Conservation (phyloP, 2,329 filamentous ascomycete genomes). For the Apiospora kogelbergensis region DNA sequence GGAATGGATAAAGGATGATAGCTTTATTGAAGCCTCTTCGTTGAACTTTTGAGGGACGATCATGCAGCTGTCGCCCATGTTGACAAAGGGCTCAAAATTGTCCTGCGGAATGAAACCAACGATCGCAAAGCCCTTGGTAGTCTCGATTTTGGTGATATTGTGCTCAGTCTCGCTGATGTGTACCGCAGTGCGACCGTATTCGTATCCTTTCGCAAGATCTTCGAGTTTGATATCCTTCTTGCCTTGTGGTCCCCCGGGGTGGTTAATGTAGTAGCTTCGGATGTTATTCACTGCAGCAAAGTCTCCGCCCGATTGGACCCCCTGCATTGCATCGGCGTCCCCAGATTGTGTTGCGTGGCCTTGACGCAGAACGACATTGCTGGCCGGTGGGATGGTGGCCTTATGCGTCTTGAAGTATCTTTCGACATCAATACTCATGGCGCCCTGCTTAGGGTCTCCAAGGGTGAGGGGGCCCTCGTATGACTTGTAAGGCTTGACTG, state of each 20-base stretch:
- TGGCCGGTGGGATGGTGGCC: slow-evolving; percentile 73
- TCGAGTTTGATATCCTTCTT: slow-evolving; percentile 82
- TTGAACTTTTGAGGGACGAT: slow-evolving; percentile 77
- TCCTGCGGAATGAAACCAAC: slow-evolving; percentile 80
- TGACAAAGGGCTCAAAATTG: slow-evolving; percentile 81
- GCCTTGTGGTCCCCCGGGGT: slow-evolving; percentile 71
- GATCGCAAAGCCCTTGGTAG: slow-evolving; percentile 72
- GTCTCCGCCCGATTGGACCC: slow-evolving; percentile 42
- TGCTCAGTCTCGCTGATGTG: slow-evolving; percentile 84
- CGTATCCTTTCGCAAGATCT: slow-evolving; percentile 86
- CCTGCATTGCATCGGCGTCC: slow-evolving; percentile 48
- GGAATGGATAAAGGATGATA: slow-evolving; percentile 88
- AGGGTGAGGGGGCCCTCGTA: slow-evolving; percentile 81
- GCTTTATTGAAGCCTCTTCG: slow-evolving; percentile 76
- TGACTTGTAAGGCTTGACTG: slow-evolving; percentile 70
- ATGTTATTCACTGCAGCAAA: slow-evolving; percentile 73
- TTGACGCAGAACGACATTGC: slow-evolving; percentile 64
- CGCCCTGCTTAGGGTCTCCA: slow-evolving; percentile 73
- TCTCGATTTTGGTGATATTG: slow-evolving; percentile 86
- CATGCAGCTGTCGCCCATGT: slow-evolving; percentile 77
- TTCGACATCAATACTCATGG: slow-evolving; percentile 82
- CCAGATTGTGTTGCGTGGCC: slow-evolving; percentile 48
- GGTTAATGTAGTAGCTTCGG: slow-evolving; percentile 79
- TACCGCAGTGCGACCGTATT: slow-evolving; percentile 90
- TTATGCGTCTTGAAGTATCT: slow-evolving; percentile 85